Percentiles rank a stretch among this genome's conserved stretches.
Conservation (phyloP, 2,329 filamentous ascomycete genomes). For the Fusarium devonianum region DNA sequence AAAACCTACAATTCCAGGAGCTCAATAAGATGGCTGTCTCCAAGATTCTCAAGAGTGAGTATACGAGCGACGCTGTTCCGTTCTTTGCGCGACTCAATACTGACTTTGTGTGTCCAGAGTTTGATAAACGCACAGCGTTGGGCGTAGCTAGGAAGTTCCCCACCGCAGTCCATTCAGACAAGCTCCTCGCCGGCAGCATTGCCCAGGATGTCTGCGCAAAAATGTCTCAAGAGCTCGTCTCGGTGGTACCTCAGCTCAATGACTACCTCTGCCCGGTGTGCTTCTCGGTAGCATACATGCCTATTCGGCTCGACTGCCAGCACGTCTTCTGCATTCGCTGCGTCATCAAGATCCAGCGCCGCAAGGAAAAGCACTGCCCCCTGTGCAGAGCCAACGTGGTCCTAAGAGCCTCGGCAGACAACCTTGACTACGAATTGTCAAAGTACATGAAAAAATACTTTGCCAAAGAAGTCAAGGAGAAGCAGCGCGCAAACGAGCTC, state of each 20-base stretch:
- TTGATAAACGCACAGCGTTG: slow-evolving; percentile 83
- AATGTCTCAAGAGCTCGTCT: slow-evolving; percentile 75
- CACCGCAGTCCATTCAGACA: slow-evolving; percentile 62
- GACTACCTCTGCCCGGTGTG: slow-evolving; percentile 87
- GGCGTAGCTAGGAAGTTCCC: slow-evolving; percentile 71
- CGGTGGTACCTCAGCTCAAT: slow-evolving; percentile 79
- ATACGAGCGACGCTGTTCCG: too few relatives aligned
- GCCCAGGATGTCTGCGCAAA: slow-evolving; percentile 79
- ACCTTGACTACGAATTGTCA: slow-evolving; percentile 73
- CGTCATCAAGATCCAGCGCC: slow-evolving; percentile 79
- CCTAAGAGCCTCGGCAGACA: slow-evolving; percentile 72
- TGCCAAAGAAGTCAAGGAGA: slow-evolving; percentile 71
- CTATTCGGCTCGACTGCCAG: slow-evolving; percentile 76
- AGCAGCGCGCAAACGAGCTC: slow-evolving; percentile 74
- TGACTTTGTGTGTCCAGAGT: slow-evolving; percentile 64
- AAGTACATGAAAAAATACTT: slow-evolving; percentile 80
- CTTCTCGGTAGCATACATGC: slow-evolving; percentile 79
- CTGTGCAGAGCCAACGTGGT: slow-evolving; percentile 78
- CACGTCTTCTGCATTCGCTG: slow-evolving; percentile 88
- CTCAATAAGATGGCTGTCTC: slow-evolving; percentile 78
- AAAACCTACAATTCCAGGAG: slow-evolving; percentile 82
- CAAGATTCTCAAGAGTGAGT: slow-evolving; percentile 85
- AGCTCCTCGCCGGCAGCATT: slow-evolving; percentile 70
- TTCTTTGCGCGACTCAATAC: not conserved
- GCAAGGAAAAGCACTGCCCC: slow-evolving; percentile 73